Conservation (phyloP, 1,139 yeast genomes). For the Geotrichum cucujoidarum region DNA sequence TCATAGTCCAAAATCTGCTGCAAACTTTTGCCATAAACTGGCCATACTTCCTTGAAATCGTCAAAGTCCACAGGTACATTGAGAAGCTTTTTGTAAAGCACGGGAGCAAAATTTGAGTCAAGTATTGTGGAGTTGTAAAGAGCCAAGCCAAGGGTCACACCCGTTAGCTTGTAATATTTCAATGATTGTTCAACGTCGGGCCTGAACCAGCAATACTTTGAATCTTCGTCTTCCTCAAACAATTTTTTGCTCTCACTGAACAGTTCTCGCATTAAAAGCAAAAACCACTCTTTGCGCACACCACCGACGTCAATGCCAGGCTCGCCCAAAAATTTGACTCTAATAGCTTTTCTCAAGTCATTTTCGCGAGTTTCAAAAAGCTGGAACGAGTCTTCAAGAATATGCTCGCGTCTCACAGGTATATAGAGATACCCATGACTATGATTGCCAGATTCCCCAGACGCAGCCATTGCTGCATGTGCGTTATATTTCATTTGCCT, state of each 20-base stretch:
- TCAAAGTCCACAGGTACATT: conserved; percentile 51
- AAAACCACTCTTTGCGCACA: conserved; percentile 86
- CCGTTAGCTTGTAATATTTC: conserved; percentile 67
- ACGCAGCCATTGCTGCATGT: conserved; percentile 84
- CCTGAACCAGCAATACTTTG: conserved; percentile 72
- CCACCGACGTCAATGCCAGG: conserved; percentile 97
- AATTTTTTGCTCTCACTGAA: conserved; percentile 53
- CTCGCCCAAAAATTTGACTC: conserved; percentile 76
- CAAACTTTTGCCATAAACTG: conserved; percentile 58
- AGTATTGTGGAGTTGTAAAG: conserved; percentile 84
- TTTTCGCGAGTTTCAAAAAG: conserved; percentile 53
- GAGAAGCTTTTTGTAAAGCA: conserved; percentile 68
- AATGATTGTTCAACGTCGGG: conserved; percentile 38
- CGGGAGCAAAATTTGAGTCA: conserved; percentile 70
- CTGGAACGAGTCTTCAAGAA: conserved; percentile 72
- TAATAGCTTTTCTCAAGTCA: conserved; percentile 68
- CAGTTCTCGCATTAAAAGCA: conserved; percentile 60
- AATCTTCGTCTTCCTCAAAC: conserved; percentile 55
- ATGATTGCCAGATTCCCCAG: too few relatives aligned
- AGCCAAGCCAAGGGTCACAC: conserved; percentile 83
- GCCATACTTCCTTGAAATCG: conserved; percentile 66
- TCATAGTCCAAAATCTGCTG: conserved; percentile 49
- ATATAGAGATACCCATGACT: conserved; percentile 66
- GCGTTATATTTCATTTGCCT: conserved; percentile 83
- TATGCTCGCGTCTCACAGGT: conserved; percentile 58